These are phyloP conservation scores for Alopecurus myosuroides DNA, from an alignment of 176 grass and related monocot species.

Conservation along the genomic window DNA sequence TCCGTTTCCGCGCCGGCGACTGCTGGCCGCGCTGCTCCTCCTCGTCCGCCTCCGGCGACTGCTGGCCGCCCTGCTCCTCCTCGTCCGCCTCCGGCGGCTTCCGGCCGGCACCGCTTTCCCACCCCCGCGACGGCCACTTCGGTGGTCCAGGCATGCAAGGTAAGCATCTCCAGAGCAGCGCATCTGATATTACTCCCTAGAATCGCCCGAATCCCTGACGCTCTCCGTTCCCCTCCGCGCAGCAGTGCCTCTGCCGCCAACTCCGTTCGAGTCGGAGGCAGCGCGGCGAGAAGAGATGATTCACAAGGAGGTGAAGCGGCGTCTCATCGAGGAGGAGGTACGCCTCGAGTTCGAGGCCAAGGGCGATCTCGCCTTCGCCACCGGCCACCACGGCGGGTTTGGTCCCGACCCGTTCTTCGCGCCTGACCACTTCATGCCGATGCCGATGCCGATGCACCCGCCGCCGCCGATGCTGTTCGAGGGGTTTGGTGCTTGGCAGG, in stretches of 20 bases:
- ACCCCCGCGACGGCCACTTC: not conserved
- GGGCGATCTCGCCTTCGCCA: slow-evolving; percentile 7
- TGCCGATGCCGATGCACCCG: not conserved
- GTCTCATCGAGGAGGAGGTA: not conserved
- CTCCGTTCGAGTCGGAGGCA: not conserved
- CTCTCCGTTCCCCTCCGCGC: not conserved
- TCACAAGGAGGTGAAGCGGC: slow-evolving; percentile 21
- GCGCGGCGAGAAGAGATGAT: slow-evolving; percentile 19
- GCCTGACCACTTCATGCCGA: not conserved
- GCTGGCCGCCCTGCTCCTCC: not conserved
- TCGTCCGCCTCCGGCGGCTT: not conserved
- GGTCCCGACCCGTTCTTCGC: not conserved
- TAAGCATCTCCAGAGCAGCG: not conserved
- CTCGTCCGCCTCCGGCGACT: not conserved
- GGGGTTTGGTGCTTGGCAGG: not conserved
- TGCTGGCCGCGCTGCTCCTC: not conserved
- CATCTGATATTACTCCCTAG: not conserved
- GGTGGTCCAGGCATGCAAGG: not conserved
- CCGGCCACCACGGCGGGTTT: not conserved
- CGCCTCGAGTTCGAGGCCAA: slow-evolving; percentile 4
- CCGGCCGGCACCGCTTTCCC: not conserved
- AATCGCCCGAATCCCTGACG: not conserved
- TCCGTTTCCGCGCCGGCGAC: slow-evolving; percentile 40
- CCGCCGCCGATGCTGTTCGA: not conserved
- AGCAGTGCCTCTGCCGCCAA: not conserved